Conservation (phyloP, 2,329 filamentous ascomycete genomes). For the Fusarium transvaalense region DNA sequence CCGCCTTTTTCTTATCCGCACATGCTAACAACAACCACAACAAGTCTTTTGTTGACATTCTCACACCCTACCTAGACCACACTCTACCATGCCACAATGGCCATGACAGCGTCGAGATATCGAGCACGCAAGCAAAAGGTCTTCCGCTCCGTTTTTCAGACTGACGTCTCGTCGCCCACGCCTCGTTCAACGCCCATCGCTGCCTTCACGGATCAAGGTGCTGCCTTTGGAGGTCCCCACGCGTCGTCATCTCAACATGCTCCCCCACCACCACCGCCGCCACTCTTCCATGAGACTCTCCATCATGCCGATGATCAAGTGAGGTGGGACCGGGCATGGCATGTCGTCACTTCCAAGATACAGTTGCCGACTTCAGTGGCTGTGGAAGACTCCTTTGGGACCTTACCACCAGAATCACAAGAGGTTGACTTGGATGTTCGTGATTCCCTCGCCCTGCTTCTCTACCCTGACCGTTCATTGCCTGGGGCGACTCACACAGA, state of each 20-base stretch:
- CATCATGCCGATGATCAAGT: constrained; percentile 62
- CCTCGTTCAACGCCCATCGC: constrained; percentile 54
- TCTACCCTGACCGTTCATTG: constrained; percentile 60
- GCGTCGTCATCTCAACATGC: constrained; percentile 38
- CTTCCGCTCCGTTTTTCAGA: constrained; percentile 69
- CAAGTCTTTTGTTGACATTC: constrained; percentile 34
- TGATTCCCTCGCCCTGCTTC: constrained; percentile 65
- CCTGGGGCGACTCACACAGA: constrained; percentile 66
- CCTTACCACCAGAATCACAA: constrained; percentile 59
- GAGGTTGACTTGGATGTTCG: constrained; percentile 61
- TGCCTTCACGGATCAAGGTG: constrained; percentile 57
- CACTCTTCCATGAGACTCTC: constrained; percentile 40
- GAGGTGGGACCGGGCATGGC: constrained; percentile 72
- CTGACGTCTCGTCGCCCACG: constrained; percentile 63
- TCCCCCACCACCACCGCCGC: constrained; percentile 40
- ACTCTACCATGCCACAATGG: constrained; percentile 36
- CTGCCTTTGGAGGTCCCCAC: constrained; percentile 61
- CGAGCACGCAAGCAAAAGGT: constrained; percentile 62
- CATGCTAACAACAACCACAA: constrained; percentile 34
- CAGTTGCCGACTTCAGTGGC: constrained; percentile 68
- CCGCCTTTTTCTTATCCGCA: constrained; percentile 27
- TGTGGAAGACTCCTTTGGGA: constrained; percentile 66
- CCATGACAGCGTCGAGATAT: constrained; percentile 59
- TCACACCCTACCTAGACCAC: constrained; percentile 35
- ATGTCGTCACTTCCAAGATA: constrained; percentile 69